Evolutionary conservation across 129 eudicot genomes (phyloP), one percentile per base, ranked within the genome.

Genomic region (Arctium lappa): DNA sequence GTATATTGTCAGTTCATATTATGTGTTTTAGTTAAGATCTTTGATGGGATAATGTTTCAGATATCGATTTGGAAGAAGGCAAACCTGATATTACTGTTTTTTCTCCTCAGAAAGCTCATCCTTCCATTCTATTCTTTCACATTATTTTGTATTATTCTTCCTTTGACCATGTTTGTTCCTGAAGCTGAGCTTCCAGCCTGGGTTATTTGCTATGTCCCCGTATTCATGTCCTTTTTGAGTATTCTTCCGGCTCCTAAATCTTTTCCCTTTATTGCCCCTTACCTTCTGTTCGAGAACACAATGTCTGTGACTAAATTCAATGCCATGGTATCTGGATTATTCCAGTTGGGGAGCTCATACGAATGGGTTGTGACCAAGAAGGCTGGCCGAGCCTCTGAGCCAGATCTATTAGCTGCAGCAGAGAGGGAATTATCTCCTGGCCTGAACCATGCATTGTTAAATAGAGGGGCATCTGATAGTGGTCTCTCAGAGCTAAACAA

Each of bases 291-390:
- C 31, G 98, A 94, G 75, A 94, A 94, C 89, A 94, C 98, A 27
- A 94, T 94, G 98, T 94, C 98, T 0, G 98, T 94, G 22, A 94
- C 98, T 75, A 94, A 94, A 83, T 94, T 94, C 88, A 94, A 92
- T 39, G 98, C 98, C 82, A 94, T 94, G 98, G 88, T 94, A 66
- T 94, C 98, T 1, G 98, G 98, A 69, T 89, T 94, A 36, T 94
- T 94, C 86, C 98, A 94, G 78, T 89, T 94, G 10, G 98, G 98
- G 60, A 92, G 96, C 73, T 95, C 98, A 1, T 94, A 94, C 12
- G 98, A 94, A 71, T 94, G 98, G 98, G 95, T 92, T 2, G 98
- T 94, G 18, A 94, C 98, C 74, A 94, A 94, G 91, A 94, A 94
- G 86, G 92, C 98, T 2, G 98, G 98, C 3, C 94, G 98, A 34